Base-by-base conservation (phyloP, 305 asterid genomes). In the Andrographis paniculata region DNA sequence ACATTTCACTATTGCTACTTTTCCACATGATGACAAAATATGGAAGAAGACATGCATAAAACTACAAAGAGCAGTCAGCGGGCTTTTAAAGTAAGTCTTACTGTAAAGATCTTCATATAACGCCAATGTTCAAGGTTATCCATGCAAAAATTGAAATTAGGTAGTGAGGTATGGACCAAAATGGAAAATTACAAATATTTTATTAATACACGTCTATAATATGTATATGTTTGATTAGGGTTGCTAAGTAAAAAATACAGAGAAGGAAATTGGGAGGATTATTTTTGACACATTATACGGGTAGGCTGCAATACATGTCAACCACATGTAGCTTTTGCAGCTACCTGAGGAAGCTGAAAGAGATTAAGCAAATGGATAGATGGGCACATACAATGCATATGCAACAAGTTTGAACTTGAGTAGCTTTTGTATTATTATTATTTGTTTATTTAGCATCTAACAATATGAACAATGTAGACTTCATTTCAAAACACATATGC, bases 311-410 rank as follows among this genome's bases (percentile, higher is more conserved):
- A 36, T 9, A 45, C 50, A 58, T 14, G 35, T 12, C 48, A 24
- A 38, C 22, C 18, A 35, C 43, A 48, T 40, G 52, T 41, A n/a
- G 45, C 12, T 47, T 30, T 47, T 42, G 36, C 16, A 63, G 27
- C 38, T 40, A 44, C 35, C 46, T 22, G 18, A 51, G 18, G 36
- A 52, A n/a, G 55, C 14, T 37, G 48, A 17, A 47, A 46, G 45
- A 52, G n/a, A 14, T 23, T 10, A 20, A 12, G 50, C 16, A 21
- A 37, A 10, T 6, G 38, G 21, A 20, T 19, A 37, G 10, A 10
- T 27, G 45, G n/a, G 36, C n/a, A n/a, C n/a, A n/a, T n/a, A n/a
- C n/a, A n/a, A n/a, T n/a, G n/a, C n/a, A 56, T 37, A 40, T 48
- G 13, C 17, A 38, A 33, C 39, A 4, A 33, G 33, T 27, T 27